Percentiles rank a stretch among this genome's conserved stretches.
Evolutionary conservation across 2,329 filamentous ascomycete species (phyloP).

Genomic region (Paracamarosporium sp.): DNA sequence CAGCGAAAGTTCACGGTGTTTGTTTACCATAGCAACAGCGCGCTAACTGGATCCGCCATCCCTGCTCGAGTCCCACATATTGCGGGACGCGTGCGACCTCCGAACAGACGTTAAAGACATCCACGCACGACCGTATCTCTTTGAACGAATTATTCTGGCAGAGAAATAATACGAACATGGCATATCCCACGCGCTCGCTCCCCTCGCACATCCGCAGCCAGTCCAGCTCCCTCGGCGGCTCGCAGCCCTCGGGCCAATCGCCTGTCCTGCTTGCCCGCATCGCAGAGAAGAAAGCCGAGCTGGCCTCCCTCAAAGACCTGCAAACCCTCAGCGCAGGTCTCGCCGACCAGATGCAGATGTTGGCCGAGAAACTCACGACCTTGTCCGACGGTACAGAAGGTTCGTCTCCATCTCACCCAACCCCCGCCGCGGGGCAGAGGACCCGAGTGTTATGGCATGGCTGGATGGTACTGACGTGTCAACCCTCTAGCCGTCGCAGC

Average conservation of each 20-base stretch:
- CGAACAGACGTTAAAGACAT: not conserved
- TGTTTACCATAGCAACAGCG: conserved; percentile 45
- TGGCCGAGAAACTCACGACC: conserved; percentile 79
- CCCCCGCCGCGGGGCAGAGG: conserved; percentile 12
- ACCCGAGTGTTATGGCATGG: conserved; percentile 1
- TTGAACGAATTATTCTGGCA: not conserved
- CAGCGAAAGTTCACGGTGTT: conserved; percentile 33
- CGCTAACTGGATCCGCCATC: conserved; percentile 7
- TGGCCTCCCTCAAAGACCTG: conserved; percentile 79
- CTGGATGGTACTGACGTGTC: conserved; percentile 27
- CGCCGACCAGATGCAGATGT: conserved; percentile 80
- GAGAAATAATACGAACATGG: conserved; percentile 30
- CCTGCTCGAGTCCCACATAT: conserved; percentile 27
- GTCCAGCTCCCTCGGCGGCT: conserved; percentile 53
- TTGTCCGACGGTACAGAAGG: conserved; percentile 84
- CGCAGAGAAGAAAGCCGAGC: conserved; percentile 83
- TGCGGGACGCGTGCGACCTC: conserved; percentile 25
- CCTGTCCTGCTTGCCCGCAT: conserved; percentile 76
- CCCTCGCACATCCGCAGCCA: conserved; percentile 70
- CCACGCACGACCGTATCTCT: not conserved
- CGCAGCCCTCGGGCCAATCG: conserved; percentile 63
- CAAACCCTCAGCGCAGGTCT: conserved; percentile 80
- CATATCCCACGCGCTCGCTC: conserved; percentile 53
- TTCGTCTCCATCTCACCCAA: conserved; percentile 39
- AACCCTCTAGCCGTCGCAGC: conserved; percentile 71